Base-by-base conservation (phyloP, 2,329 filamentous ascomycete species). In the Cladosporium austrohemisphaericum region DNA sequence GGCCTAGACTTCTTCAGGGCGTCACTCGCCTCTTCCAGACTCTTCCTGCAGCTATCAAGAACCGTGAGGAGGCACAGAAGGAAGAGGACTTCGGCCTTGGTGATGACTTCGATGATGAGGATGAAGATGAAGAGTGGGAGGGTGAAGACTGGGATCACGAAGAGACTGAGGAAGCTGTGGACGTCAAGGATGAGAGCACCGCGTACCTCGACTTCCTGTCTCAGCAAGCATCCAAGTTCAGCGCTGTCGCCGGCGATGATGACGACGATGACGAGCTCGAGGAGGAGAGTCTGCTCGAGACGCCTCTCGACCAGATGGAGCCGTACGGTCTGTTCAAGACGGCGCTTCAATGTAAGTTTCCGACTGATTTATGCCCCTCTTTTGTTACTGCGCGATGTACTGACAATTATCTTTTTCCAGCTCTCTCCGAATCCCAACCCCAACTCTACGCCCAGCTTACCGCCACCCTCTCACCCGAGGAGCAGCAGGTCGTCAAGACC, bases 121-220 rank as follows among this genome's bases (percentile, higher is more conserved):
- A 87, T 73, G 85, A 85, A 40, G 88, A 90, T 33, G 82, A 81
- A 43, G 81, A 87, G 65, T 95, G 89, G 89, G 81, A 84, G 51
- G 83, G 77, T 35, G 87, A 89, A 56, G 84, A 86, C 51, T 84
- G 81, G 81, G 77, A 77, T 41, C 76, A 78, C 41, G 78, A 81
- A 55, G 81, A 81, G 38, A 79, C 78, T 20, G 80, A 81, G 22
- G 87, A 88, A 55, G 71, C 69, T 22, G 75, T 77, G 38, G 75
- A 95, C 54, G 78, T 83, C 60, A 87, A 90, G 63, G 92, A 96
- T 61, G 92, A 97, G 71, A 93, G 88, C 67, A 86, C 87, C 19
- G 89, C 92, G 5, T 98, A 98, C 67, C 80, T 98, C 38, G 91
- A 97, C 58, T 98, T 98, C 74, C 72, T 98, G 22, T 94, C 92